A percentile compares a stretch with the other conserved stretches of the same genome.
These are phyloP conservation scores for Botrytis paeoniae DNA, from an alignment of 2,329 filamentous ascomycete species.

Conservation along the genomic window DNA sequence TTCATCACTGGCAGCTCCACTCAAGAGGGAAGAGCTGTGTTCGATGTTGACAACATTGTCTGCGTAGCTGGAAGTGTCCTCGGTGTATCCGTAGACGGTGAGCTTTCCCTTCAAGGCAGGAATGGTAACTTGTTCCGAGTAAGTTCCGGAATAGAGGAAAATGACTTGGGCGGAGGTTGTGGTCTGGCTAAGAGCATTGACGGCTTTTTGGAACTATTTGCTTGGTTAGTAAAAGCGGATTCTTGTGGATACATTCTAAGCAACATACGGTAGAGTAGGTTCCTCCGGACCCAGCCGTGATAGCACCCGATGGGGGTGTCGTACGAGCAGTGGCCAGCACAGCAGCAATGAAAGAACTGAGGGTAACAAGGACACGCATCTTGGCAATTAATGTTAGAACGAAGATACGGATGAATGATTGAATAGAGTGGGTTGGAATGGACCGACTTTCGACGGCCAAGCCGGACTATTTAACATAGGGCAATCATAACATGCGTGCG, in stretches of 20 bases:
- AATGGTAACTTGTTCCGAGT: slow-evolving; percentile 56
- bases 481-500: not conserved
- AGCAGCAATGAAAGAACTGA: slow-evolving; percentile 30
- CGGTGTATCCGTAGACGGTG: slow-evolving; percentile 55
- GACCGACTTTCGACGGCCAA: not conserved
- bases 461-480: slow-evolving; percentile 4
- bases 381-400: slow-evolving; percentile 14
- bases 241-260: too few species aligned
- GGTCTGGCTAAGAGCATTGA: slow-evolving; percentile 48
- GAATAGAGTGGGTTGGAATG: not conserved
- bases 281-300: slow-evolving; percentile 44
- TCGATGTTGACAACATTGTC: slow-evolving; percentile 49
- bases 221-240: slow-evolving; percentile 14
- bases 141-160: slow-evolving; percentile 56
- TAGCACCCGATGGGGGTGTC: slow-evolving; percentile 46
- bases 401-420: not conserved
- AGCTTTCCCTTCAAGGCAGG: slow-evolving; percentile 46
- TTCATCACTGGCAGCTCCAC: slow-evolving; percentile 43
- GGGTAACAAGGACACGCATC: slow-evolving; percentile 33
- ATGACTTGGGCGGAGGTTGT: slow-evolving; percentile 48
- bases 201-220: slow-evolving; percentile 46
- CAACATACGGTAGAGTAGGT: slow-evolving; percentile 44
- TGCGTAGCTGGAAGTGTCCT: slow-evolving; percentile 45
- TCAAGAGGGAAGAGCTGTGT: slow-evolving; percentile 43
- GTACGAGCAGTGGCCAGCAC: slow-evolving; percentile 39